phyloP scores from a whole-genome alignment of 345 rosid species.

The Crucihimalaya himalaica region DNA sequence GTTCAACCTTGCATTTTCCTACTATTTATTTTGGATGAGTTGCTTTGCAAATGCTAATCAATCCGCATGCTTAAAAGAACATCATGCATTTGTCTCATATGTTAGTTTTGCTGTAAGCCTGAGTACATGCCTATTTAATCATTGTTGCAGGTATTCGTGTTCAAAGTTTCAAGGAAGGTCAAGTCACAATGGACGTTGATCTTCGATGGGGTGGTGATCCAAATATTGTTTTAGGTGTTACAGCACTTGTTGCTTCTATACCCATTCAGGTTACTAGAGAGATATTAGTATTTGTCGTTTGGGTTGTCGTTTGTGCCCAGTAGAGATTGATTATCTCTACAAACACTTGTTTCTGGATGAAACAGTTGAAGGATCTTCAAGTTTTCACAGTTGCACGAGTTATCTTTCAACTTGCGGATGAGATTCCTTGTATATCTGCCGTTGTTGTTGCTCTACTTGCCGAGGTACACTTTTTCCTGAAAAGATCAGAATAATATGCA shows the following conservation, averaged over 20 bases:
- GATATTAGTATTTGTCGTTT: background rate
- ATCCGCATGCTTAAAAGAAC: background rate
- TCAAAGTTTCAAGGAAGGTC: slow-evolving; percentile 97
- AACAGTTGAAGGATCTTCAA: slow-evolving; percentile 97
- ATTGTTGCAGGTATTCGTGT: slow-evolving; percentile 83
- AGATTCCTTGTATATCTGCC: slow-evolving; percentile 98
- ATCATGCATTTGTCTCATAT: background rate
- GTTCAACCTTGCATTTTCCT: slow-evolving; percentile 9
- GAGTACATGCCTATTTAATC: slow-evolving; percentile 19
- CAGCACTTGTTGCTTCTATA: slow-evolving; percentile 95
- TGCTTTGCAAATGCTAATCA: background rate
- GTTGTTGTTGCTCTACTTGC: slow-evolving; percentile 95
- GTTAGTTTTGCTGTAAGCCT: slow-evolving; percentile 7
- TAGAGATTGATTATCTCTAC: background rate
- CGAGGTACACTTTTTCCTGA: slow-evolving; percentile 54
- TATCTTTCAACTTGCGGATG: slow-evolving; percentile 96
- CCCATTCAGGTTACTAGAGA: slow-evolving; percentile 81
- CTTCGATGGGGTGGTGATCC: slow-evolving; percentile 99
- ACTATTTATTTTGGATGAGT: slow-evolving; percentile 9
- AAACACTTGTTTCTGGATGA: slow-evolving; percentile 28
- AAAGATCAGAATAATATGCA: background rate
- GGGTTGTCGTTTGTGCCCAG: background rate
- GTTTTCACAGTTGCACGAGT: slow-evolving; percentile 92
- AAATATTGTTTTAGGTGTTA: slow-evolving; percentile 86
- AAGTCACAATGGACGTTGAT: slow-evolving; percentile 94